phyloP scores from a whole-genome alignment of 1,139 yeast species.

The Meyerozyma athensensis region DNA sequence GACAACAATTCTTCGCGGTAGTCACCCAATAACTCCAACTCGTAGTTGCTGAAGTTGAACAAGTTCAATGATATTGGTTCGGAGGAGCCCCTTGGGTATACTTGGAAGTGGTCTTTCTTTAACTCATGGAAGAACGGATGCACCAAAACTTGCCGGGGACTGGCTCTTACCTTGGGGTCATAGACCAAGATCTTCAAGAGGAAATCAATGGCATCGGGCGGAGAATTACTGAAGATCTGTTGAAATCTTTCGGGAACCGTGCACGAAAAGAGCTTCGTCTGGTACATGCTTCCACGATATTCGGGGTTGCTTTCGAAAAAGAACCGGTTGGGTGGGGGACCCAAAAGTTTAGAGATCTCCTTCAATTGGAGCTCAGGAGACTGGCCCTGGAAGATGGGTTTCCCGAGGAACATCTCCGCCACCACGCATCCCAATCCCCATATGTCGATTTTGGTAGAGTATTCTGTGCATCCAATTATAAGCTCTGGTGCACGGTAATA shows the following conservation, averaged over 20 bases:
- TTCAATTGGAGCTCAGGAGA: slow-evolving; percentile 69
- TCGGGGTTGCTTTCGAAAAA: slow-evolving; percentile 70
- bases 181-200: slow-evolving; percentile 66
- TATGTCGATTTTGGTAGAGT: slow-evolving; percentile 74
- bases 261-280: slow-evolving; percentile 63
- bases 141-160: slow-evolving; percentile 62
- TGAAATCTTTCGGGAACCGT: slow-evolving; percentile 57
- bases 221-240: slow-evolving; percentile 66
- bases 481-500: slow-evolving; percentile 82
- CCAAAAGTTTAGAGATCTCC: slow-evolving; percentile 72
- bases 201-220: slow-evolving; percentile 66
- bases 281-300: slow-evolving; percentile 69
- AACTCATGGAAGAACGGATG: slow-evolving; percentile 71
- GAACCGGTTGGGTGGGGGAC: slow-evolving; percentile 72
- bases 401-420: slow-evolving; percentile 80
- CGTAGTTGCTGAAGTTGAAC: slow-evolving; percentile 52
- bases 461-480: slow-evolving; percentile 70
- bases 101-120: slow-evolving; percentile 53
- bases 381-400: slow-evolving; percentile 78
- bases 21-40: slow-evolving; percentile 46
- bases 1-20: slow-evolving; percentile 30
- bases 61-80: slow-evolving; percentile 41
- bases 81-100: slow-evolving; percentile 49
- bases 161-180: slow-evolving; percentile 64
- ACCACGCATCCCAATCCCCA: slow-evolving; percentile 87